Conservation (phyloP, 1,284 basidiomycete genomes). For the Hymenochaete sp. region DNA sequence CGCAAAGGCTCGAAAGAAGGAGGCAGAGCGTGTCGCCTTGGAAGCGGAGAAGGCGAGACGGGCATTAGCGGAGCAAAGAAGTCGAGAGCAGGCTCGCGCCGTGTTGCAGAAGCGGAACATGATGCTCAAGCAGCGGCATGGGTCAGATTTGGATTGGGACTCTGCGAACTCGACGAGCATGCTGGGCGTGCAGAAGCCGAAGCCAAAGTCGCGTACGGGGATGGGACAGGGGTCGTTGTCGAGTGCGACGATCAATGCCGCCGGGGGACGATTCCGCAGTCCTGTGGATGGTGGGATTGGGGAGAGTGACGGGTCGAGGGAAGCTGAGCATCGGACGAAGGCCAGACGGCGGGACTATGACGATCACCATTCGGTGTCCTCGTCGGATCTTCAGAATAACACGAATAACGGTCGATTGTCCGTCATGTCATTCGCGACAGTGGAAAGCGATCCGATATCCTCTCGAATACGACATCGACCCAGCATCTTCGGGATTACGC, state of each 20-base stretch:
- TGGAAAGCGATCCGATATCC: slow-evolving; percentile 79
- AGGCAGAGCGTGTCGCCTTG: slow-evolving; percentile 73
- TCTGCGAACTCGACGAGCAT: slow-evolving; percentile 32
- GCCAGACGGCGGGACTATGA: slow-evolving; percentile 76
- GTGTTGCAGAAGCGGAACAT: slow-evolving; percentile 90
- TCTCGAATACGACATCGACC: slow-evolving; percentile 52
- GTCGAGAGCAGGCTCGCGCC: slow-evolving; percentile 83
- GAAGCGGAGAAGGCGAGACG: slow-evolving; percentile 87
- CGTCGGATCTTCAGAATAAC: slow-evolving; percentile 73
- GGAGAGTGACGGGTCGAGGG: slow-evolving; percentile 35
- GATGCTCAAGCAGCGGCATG: slow-evolving; percentile 47
- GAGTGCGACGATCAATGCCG: slow-evolving; percentile 44
- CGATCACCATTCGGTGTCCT: slow-evolving; percentile 86
- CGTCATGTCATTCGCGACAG: slow-evolving; percentile 67
- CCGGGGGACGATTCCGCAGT: slow-evolving; percentile 43
- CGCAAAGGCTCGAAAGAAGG: slow-evolving; percentile 84
- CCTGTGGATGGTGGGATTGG: slow-evolving; percentile 13
- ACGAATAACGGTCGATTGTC: slow-evolving; percentile 64
- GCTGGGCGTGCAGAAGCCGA: slow-evolving; percentile 35
- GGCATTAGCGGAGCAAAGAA: slow-evolving; percentile 63
- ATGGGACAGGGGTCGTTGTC: slow-evolving; percentile 18
- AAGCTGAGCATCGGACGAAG: slow-evolving; percentile 59
- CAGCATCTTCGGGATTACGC: slow-evolving; percentile 53
- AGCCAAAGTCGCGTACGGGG: slow-evolving; percentile 29
- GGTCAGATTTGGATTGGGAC: slow-evolving; percentile 53